These are phyloP conservation scores for Saccharomycopsis oosterbeekiorum DNA, from an alignment of 805 yeast genomes.

Conservation along the genomic window DNA sequence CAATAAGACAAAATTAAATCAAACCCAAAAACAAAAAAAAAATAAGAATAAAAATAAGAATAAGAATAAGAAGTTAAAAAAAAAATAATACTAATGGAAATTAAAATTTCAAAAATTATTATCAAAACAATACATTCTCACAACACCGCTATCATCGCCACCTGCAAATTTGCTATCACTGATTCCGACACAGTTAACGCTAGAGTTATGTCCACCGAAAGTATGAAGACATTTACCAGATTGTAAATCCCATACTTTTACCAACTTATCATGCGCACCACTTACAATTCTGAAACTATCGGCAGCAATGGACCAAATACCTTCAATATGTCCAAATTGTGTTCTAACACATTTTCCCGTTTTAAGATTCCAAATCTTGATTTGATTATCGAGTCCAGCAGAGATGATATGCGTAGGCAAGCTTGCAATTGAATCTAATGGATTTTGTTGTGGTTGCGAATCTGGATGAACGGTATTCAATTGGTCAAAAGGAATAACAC, in stretches of 20 bases:
- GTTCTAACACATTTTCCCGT: constrained; percentile 87
- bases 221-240: constrained; percentile 92
- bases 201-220: constrained; percentile 57
- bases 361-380: constrained; percentile 82
- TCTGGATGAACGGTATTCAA: not conserved
- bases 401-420: constrained; percentile 80
- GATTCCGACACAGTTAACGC: constrained; percentile 32
- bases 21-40: not conserved
- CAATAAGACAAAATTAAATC: not conserved
- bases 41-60: not conserved
- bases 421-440: constrained; percentile 19
- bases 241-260: constrained; percentile 93
- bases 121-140: constrained; percentile 77
- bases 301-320: constrained; percentile 95
- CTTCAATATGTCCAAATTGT: constrained; percentile 96
- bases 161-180: constrained; percentile 69
- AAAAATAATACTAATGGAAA: not conserved
- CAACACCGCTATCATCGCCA: constrained; percentile 82
- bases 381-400: constrained; percentile 85
- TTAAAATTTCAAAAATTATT: constrained; percentile 21
- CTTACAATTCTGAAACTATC: constrained; percentile 90
- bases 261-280: constrained; percentile 87
- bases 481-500: not conserved
- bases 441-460: not conserved
- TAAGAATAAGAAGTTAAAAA: not conserved